phyloP scores from a whole-genome alignment of 1,139 yeast species.

The Pichia sorboxylosa region DNA sequence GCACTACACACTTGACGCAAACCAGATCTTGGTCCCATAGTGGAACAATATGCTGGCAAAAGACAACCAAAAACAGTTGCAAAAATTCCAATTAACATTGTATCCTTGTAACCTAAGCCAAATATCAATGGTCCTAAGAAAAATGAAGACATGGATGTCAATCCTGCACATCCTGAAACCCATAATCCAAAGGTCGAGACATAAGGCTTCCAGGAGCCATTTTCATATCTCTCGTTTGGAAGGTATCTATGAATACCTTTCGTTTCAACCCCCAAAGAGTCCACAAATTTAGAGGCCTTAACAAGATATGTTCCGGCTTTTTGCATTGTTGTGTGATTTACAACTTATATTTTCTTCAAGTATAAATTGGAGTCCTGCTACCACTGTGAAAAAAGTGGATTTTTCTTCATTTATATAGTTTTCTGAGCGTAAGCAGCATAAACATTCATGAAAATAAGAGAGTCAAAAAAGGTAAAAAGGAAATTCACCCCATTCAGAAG shows the following conservation, averaged over 20 bases:
- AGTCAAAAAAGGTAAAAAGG: too few relatives aligned
- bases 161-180: slow-evolving; percentile 77
- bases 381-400: too few relatives aligned
- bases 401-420: too few relatives aligned
- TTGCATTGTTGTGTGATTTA: too few relatives aligned
- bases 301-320: too few relatives aligned
- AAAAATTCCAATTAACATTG: slow-evolving; percentile 47
- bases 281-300: slow-evolving; percentile 38
- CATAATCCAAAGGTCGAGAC: slow-evolving; percentile 62
- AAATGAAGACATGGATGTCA: slow-evolving; percentile 75
- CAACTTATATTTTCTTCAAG: too few relatives aligned
- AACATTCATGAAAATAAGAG: too few relatives aligned
- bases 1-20: slow-evolving; percentile 80
- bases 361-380: too few relatives aligned
- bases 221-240: slow-evolving; percentile 53
- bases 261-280: slow-evolving; percentile 43
- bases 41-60: slow-evolving; percentile 69
- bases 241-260: slow-evolving; percentile 76
- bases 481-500: too few relatives aligned
- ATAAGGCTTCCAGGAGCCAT: slow-evolving; percentile 35
- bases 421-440: too few relatives aligned
- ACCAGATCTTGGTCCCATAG: slow-evolving; percentile 83
- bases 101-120: slow-evolving; percentile 53
- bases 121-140: slow-evolving; percentile 63
- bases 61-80: slow-evolving; percentile 59